Conservation (phyloP, 371 early-diverging fungal species). For the Actinomortierella wolfii region DNA sequence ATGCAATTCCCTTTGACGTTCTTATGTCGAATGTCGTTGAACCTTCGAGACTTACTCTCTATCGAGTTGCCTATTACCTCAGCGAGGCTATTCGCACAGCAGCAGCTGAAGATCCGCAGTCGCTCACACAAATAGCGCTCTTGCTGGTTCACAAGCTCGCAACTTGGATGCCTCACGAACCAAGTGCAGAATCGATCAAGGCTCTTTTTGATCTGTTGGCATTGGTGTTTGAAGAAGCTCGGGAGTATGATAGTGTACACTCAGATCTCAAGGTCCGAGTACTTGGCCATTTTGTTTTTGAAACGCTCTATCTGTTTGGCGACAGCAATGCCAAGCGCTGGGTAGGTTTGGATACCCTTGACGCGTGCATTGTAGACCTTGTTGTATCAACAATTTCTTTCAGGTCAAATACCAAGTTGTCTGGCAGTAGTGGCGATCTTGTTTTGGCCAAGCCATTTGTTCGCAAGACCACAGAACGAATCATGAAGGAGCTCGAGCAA, state of each 20-base stretch:
- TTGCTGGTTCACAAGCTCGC: conserved; percentile 47
- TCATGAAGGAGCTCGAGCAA: conserved; percentile 27
- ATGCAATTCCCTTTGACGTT: no score
- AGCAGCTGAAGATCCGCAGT: no score
- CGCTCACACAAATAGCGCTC: no score
- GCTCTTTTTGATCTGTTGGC: conserved; percentile 43
- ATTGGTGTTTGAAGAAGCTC: conserved; percentile 25
- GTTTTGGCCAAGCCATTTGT: conserved; percentile 10
- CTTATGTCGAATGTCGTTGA: no score
- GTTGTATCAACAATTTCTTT: no score
- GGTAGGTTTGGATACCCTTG: conserved; percentile 10
- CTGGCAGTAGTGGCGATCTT: conserved; percentile 5
- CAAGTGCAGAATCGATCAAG: conserved; percentile 7
- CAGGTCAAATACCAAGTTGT: conserved; percentile 9
- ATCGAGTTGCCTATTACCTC: no score
- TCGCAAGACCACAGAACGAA: conserved; percentile 32
- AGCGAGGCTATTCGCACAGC: no score
- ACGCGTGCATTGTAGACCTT: conserved; percentile 19
- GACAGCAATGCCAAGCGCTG: not conserved
- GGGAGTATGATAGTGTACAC: conserved; percentile 4
- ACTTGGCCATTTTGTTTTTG: conserved; percentile 21
- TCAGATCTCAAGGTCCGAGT: conserved; percentile 19
- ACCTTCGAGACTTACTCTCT: no score
- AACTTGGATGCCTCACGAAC: conserved; percentile 8
- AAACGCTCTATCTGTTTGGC: conserved; percentile 20